Evolutionary conservation across 331 rosid genomes (phyloP).

Genomic region (Phaseolus coccineus): DNA sequence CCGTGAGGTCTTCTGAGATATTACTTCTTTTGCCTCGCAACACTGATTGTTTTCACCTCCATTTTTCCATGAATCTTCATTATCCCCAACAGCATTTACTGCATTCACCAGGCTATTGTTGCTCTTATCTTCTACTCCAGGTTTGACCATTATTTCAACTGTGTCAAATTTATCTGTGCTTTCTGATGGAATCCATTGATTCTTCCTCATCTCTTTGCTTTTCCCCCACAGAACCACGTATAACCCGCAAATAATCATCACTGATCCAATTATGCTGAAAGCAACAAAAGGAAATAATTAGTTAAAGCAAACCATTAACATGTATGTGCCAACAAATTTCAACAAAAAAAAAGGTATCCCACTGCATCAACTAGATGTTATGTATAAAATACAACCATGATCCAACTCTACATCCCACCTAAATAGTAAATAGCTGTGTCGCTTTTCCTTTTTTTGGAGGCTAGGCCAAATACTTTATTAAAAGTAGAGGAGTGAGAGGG

Average conservation of each 20-base stretch:
- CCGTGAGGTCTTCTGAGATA: background rate
- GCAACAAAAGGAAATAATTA: background rate
- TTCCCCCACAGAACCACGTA: constrained; percentile 68
- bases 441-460: too few species aligned
- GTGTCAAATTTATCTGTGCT: background rate
- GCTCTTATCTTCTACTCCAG: constrained; percentile 2
- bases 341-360: too few species aligned
- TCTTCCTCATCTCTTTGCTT: constrained; percentile 52
- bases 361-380: too few species aligned
- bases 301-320: background rate
- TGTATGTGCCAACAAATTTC: too few species aligned
- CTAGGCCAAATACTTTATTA: background rate
- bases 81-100: background rate
- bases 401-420: too few species aligned
- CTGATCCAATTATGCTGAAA: constrained; percentile 57
- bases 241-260: constrained; percentile 53
- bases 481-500: background rate
- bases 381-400: too few species aligned
- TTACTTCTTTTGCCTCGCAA: background rate
- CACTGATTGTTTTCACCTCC: background rate
- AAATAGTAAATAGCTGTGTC: background rate
- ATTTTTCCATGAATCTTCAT: background rate
- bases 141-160: constrained; percentile 16
- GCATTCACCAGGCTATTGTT: background rate
- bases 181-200: constrained; percentile 21